These are phyloP conservation scores for Starmerella lactis-condensi DNA, from an alignment of 805 yeast genomes.

Conservation along the genomic window DNA sequence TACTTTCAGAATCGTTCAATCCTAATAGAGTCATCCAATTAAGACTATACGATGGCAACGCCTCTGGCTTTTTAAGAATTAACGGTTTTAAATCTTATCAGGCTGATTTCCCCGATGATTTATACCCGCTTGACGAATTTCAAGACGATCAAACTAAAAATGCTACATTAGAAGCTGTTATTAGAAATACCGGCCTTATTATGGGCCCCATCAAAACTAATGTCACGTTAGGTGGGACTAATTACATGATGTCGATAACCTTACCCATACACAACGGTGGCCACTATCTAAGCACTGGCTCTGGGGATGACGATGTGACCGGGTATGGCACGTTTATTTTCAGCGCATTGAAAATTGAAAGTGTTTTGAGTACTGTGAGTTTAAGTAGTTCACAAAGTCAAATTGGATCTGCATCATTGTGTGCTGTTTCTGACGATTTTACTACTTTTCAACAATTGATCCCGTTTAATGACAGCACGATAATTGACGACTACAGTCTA, in stretches of 20 bases:
- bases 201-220: constrained; percentile 8
- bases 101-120: constrained; percentile 4
- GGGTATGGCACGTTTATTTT: constrained; percentile 15
- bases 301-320: constrained; percentile 1
- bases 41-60: constrained; percentile 10
- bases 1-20: constrained; percentile 11
- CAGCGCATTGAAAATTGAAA: constrained; percentile 7
- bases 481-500: constrained; percentile 1
- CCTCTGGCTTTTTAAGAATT: constrained; percentile 10
- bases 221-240: constrained; percentile 2
- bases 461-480: constrained; percentile 10
- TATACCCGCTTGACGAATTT: constrained; percentile 6
- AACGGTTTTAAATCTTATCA: constrained; percentile 5
- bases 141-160: background rate
- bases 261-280: constrained; percentile 6
- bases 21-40: constrained; percentile 11
- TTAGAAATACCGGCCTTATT: constrained; percentile 5
- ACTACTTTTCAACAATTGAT: constrained; percentile 11
- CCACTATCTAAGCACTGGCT: background rate
- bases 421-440: constrained; percentile 5
- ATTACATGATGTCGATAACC: constrained; percentile 9
- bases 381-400: constrained; percentile 8
- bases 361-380: constrained; percentile 7
- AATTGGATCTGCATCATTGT: constrained; percentile 13
- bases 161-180: constrained; percentile 1